These are phyloP conservation scores for Fusarium sp. DNA, from an alignment of 2,329 filamentous ascomycete species.

Conservation along the genomic window DNA sequence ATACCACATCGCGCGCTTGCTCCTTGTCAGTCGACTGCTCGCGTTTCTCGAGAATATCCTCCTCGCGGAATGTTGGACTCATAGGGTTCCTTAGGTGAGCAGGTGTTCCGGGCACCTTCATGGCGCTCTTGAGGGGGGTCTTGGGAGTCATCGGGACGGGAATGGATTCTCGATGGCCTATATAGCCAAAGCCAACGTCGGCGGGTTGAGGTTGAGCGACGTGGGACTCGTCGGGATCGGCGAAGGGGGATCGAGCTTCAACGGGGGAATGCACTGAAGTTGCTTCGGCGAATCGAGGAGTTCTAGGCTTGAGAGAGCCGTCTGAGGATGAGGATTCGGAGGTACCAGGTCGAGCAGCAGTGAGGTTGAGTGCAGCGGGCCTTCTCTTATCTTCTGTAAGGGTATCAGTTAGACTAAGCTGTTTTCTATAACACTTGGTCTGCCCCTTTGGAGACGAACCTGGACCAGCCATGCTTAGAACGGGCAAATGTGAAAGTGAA, in stretches of 20 bases:
- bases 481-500: slow-evolving; percentile 28
- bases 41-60: slow-evolving; percentile 86
- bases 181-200: slow-evolving; percentile 94
- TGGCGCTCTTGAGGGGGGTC: slow-evolving; percentile 88
- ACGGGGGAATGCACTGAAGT: slow-evolving; percentile 83
- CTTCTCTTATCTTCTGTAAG: slow-evolving; percentile 66
- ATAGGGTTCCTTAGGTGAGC: slow-evolving; percentile 81
- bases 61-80: slow-evolving; percentile 92
- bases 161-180: slow-evolving; percentile 72
- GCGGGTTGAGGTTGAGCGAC: slow-evolving; percentile 76
- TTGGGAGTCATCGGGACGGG: slow-evolving; percentile 76
- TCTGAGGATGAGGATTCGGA: slow-evolving; percentile 65
- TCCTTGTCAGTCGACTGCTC: slow-evolving; percentile 86
- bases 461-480: slow-evolving; percentile 56
- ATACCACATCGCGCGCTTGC: slow-evolving; percentile 88
- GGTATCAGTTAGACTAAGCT: slow-evolving; percentile 42
- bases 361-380: slow-evolving; percentile 67
- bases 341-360: slow-evolving; percentile 62
- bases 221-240: slow-evolving; percentile 68
- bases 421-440: background rate
- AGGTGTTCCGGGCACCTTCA: slow-evolving; percentile 88
- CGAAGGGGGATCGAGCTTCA: slow-evolving; percentile 71
- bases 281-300: slow-evolving; percentile 84
- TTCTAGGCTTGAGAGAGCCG: slow-evolving; percentile 75
- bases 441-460: slow-evolving; percentile 50